Evolutionary conservation across 345 rosid genomes (phyloP), one percentile per base, ranked within the genome.

Genomic region (Gossypium mustelinum): DNA sequence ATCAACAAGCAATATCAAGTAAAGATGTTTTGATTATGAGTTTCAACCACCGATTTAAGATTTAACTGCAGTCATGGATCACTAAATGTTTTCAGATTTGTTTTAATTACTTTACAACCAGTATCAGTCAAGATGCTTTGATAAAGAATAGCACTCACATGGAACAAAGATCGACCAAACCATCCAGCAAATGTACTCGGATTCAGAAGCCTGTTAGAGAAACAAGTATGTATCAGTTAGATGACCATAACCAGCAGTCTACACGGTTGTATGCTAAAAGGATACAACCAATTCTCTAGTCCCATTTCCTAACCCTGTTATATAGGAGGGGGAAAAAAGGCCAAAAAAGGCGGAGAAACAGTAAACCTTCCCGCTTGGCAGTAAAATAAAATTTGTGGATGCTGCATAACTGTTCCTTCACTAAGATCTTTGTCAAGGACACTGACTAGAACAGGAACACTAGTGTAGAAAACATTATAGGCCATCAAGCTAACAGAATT

Each of bases 171-270:
- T 75, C 97, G 92, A 43, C 99, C 98, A 84, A 95, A 95, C 99
- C 99, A 95, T 61, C 99, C 98, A 17, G 99, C 98, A 77, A 95
- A 95, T 75, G 98, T 91, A 86, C 98, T 91, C 41, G 98, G 99
- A 85, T 95, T 95, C 54, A 95, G 91, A 83, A 95, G 97, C 94
- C 99, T 95, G 89, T 24, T 39, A 73, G 54, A 75, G 54, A 67
- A 79, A 68, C 47, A 43, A 61, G 41, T 70, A 62, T 0, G 3
- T 6, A 52, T 80, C 75, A 69, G 73, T 57, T 73, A 7, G 39
- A 29, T 73, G 72, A 71, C 25, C 55, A 73, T 13, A 60, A 44
- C 45, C 58, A 60, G 29, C 14, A 39, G 58, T 16, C 34, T 16
- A 2, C 29, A 11, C 56, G 34, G 68, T 68, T 44, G 47, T 24